Evolutionary conservation across 169 alveolate species (phyloP).

Genomic region (Babesia ovata): DNA sequence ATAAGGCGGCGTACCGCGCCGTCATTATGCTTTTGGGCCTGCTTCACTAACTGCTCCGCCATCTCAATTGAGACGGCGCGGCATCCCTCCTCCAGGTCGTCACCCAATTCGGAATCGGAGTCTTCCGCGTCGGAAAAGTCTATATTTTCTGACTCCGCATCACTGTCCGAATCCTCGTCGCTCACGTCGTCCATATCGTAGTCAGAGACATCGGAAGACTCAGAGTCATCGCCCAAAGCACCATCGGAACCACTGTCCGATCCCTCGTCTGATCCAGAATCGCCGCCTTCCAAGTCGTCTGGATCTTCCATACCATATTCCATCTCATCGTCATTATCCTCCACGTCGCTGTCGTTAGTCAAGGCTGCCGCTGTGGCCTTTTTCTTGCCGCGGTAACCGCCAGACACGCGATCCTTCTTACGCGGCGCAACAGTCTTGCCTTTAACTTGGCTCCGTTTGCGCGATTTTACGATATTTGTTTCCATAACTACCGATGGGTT

Average conservation of each 20-base stretch:
- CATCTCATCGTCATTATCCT: background rate
- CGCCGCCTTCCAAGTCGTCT: background rate
- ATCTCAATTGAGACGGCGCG: constrained; percentile 11
- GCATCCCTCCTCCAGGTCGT: constrained; percentile 32
- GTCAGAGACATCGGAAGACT: constrained; percentile 21
- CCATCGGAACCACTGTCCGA: background rate
- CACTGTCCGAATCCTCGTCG: constrained; percentile 37
- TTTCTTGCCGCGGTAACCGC: background rate
- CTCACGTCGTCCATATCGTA: constrained; percentile 45
- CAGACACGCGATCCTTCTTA: no score
- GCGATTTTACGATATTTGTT: constrained; percentile 18
- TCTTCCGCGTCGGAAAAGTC: constrained; percentile 21
- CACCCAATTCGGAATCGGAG: constrained; percentile 32
- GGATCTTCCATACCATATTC: background rate
- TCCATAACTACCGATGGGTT: constrained; percentile 7
- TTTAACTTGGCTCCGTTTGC: constrained; percentile 7
- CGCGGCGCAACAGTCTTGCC: background rate
- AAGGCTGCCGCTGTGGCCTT: background rate
- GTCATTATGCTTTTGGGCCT: constrained; percentile 15
- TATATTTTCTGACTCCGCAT: constrained; percentile 10
- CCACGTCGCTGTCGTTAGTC: constrained; percentile 4
- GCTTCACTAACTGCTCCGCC: constrained; percentile 17
- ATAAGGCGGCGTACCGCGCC: constrained; percentile 24
- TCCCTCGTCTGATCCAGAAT: background rate
- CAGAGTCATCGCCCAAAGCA: constrained; percentile 21